Conservation (phyloP, 208 protist genomes). For the Trypanosoma vivax region DNA sequence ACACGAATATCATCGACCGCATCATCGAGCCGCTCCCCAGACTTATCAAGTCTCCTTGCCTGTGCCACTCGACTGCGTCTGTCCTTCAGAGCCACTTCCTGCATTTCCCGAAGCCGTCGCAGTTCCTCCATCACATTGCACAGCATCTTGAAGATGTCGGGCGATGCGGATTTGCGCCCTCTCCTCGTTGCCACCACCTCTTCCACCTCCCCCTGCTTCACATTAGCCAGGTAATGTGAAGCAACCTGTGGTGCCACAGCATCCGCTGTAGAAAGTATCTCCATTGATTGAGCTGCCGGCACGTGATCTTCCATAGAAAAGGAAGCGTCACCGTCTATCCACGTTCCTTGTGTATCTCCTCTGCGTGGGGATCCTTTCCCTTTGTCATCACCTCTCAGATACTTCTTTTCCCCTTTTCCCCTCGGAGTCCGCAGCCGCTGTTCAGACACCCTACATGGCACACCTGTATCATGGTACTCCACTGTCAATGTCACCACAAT, state of each 20-base stretch:
- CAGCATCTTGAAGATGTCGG: conserved; percentile 72
- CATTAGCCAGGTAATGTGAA: not conserved
- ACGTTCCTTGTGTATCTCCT: not conserved
- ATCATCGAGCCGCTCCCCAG: conserved; percentile 12
- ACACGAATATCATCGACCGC: conserved; percentile 40
- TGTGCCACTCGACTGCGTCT: not conserved
- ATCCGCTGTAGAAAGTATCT: conserved; percentile 22
- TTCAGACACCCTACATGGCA: not conserved
- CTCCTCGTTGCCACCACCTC: not conserved
- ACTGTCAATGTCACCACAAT: conserved; percentile 67
- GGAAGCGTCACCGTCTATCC: not conserved
- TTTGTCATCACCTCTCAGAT: not conserved
- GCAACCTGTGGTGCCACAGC: not conserved
- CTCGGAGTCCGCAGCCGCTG: not conserved
- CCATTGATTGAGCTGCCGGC: not conserved
- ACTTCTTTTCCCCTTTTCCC: not conserved
- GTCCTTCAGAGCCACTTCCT: conserved; percentile 45
- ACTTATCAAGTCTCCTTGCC: not conserved
- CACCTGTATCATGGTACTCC: conserved; percentile 62
- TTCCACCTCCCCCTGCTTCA: not conserved
- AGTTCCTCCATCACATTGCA: conserved; percentile 83
- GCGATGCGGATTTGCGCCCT: not conserved
- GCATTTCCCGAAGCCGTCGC: conserved; percentile 62
- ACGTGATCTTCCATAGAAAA: conserved; percentile 1
- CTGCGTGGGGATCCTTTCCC: not conserved